Conservation (phyloP, 768 basidiomycete species). For the Boletus pseudo-olivaceus region DNA sequence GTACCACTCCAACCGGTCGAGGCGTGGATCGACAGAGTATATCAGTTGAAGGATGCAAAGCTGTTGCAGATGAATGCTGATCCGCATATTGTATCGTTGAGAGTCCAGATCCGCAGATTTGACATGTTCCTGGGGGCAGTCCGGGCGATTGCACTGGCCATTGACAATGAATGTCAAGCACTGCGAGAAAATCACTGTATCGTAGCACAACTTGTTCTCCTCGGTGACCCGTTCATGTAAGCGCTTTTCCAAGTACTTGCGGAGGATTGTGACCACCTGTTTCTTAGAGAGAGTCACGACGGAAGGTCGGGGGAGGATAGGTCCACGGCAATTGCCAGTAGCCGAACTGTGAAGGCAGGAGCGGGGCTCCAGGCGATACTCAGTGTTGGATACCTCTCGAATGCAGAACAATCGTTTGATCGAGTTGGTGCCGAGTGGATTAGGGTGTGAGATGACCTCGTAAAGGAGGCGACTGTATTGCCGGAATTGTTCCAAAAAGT, state of each 20-base stretch:
- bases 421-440: slow-evolving; percentile 1
- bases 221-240: slow-evolving; percentile 28
- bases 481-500: neutral
- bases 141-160: slow-evolving; percentile 25
- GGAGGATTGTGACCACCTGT: slow-evolving; percentile 24
- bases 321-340: neutral
- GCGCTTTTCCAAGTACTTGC: slow-evolving; percentile 19
- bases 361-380: neutral
- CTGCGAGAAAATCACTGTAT: slow-evolving; percentile 33
- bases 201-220: slow-evolving; percentile 32
- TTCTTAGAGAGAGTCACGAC: slow-evolving; percentile 17
- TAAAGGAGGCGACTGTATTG: slow-evolving; percentile 1
- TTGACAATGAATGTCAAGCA: slow-evolving; percentile 30
- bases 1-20: slow-evolving; percentile 3
- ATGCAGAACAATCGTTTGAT: slow-evolving; percentile 30
- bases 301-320: neutral
- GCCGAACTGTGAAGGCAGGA: slow-evolving; percentile 8
- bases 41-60: slow-evolving; percentile 42
- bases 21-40: slow-evolving; percentile 10
- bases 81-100: slow-evolving; percentile 36
- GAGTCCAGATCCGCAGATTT: slow-evolving; percentile 19
- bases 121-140: slow-evolving; percentile 39
- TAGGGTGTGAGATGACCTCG: neutral
- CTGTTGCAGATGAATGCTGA: slow-evolving; percentile 48
- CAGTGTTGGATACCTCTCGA: slow-evolving; percentile 1